phyloP scores from a whole-genome alignment of 768 basidiomycete genomes.

The Suillus subluteus region DNA sequence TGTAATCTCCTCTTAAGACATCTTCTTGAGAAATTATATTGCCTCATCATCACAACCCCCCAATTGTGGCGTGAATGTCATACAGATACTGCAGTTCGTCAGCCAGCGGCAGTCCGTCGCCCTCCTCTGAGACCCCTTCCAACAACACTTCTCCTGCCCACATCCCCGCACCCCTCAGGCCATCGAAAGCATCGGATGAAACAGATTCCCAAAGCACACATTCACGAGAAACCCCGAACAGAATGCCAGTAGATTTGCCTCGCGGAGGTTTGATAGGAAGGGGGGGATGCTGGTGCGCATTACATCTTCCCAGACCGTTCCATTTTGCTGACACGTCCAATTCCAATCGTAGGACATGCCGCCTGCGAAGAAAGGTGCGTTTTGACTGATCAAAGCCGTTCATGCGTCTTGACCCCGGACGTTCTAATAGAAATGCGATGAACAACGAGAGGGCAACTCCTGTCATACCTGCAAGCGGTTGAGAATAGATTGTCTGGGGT shows the following conservation, averaged over 20 bases:
- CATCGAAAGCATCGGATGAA: slow-evolving; percentile 41
- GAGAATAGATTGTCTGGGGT: slow-evolving; percentile 81
- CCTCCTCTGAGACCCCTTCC: slow-evolving; percentile 47
- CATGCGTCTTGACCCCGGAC: slow-evolving; percentile 2
- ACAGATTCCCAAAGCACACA: slow-evolving; percentile 23
- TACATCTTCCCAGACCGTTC: slow-evolving; percentile 9
- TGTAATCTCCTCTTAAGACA: slow-evolving; percentile 28
- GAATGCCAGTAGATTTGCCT: slow-evolving; percentile 52
- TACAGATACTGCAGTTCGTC: slow-evolving; percentile 52
- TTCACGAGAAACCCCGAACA: slow-evolving; percentile 48
- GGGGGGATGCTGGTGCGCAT: slow-evolving; percentile 79
- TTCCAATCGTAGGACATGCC: slow-evolving; percentile 66
- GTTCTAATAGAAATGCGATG: slow-evolving; percentile 78
- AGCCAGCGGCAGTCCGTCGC: slow-evolving; percentile 49
- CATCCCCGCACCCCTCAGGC: slow-evolving; percentile 37
- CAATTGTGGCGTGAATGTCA: slow-evolving; percentile 43
- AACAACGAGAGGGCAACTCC: slow-evolving; percentile 78
- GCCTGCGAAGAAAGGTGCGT: slow-evolving; percentile 78
- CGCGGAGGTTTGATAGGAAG: slow-evolving; percentile 60
- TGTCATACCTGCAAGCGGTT: slow-evolving; percentile 82
- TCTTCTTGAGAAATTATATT: slow-evolving; percentile 29
- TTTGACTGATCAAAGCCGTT: neutral
- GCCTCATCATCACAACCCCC: slow-evolving; percentile 24
- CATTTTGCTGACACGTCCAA: slow-evolving; percentile 11
- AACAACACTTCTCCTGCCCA: slow-evolving; percentile 52